Evolutionary conservation across 2,329 filamentous ascomycete species (phyloP).

Genomic region (Exophiala sideris): DNA sequence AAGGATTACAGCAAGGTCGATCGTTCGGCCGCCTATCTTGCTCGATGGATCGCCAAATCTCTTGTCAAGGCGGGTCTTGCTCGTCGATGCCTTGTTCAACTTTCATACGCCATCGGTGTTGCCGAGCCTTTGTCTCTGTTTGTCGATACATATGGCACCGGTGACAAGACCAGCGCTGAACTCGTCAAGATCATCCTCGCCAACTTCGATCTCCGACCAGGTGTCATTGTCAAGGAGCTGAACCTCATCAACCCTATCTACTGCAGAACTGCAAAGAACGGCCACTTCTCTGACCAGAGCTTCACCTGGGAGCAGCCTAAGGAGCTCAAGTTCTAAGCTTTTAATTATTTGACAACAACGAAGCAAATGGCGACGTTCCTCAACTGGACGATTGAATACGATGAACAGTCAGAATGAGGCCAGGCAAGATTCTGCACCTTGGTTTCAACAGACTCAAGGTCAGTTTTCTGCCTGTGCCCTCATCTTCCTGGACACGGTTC

Average conservation of each 20-base stretch:
- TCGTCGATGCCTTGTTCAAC: conserved; percentile 91
- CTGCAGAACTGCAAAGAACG: conserved; percentile 98
- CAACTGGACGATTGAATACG: neutral
- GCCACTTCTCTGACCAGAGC: conserved; percentile 97
- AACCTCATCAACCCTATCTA: conserved; percentile 96
- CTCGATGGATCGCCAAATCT: conserved; percentile 98
- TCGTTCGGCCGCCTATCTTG: conserved; percentile 94
- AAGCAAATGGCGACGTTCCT: neutral
- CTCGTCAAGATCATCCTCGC: conserved; percentile 88
- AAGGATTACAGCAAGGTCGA: conserved; percentile 99
- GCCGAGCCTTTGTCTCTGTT: conserved; percentile 97
- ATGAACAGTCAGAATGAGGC: neutral
- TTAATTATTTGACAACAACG: neutral
- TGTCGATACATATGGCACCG: conserved; percentile 97
- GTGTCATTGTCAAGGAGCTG: conserved; percentile 97
- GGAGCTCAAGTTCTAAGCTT: conserved; percentile 78
- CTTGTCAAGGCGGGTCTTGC: conserved; percentile 84
- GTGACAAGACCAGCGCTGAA: conserved; percentile 81
- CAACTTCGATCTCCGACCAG: conserved; percentile 97
- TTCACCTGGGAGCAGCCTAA: conserved; percentile 99
- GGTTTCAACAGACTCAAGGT: conserved; percentile 24
- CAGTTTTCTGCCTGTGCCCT: neutral
- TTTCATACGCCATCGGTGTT: conserved; percentile 99
- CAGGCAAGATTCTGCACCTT: conserved; percentile 7
- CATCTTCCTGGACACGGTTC: neutral